Conservation (phyloP, 768 basidiomycete species). For the Holtermannia corniformis region DNA sequence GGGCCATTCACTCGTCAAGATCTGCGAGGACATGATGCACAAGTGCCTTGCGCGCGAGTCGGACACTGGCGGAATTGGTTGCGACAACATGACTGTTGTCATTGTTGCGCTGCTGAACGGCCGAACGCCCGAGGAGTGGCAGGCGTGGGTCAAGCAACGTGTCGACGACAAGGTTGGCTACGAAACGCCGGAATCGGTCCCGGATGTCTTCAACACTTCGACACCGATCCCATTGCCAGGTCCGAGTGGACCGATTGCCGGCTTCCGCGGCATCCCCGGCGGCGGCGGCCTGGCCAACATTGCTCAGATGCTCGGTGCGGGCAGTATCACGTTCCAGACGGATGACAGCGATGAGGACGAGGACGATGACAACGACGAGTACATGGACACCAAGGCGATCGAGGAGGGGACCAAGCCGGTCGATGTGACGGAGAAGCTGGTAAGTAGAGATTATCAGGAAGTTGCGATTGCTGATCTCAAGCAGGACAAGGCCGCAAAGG, state of each 20-base stretch:
- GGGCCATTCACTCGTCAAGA: slow-evolving; percentile 66
- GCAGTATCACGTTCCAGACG: slow-evolving; percentile 60
- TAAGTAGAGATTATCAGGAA: slow-evolving; percentile 5
- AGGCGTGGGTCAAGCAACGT: slow-evolving; percentile 73
- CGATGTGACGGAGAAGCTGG: slow-evolving; percentile 21
- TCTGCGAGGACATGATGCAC: slow-evolving; percentile 81
- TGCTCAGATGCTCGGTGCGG: slow-evolving; percentile 52
- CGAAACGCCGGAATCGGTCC: slow-evolving; percentile 62
- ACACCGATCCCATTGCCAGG: slow-evolving; percentile 4
- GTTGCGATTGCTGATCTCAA: not conserved
- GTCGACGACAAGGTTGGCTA: slow-evolving; percentile 68
- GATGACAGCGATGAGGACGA: slow-evolving; percentile 50
- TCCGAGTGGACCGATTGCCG: slow-evolving; percentile 6
- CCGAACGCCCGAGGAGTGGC: slow-evolving; percentile 85
- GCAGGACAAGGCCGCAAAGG: not conserved
- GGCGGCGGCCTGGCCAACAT: slow-evolving; percentile 46
- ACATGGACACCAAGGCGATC: slow-evolving; percentile 19
- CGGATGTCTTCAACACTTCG: slow-evolving; percentile 49
- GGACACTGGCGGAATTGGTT: slow-evolving; percentile 85
- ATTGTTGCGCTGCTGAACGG: slow-evolving; percentile 80
- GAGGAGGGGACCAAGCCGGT: slow-evolving; percentile 15
- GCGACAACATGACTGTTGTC: slow-evolving; percentile 97
- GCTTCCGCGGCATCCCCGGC: slow-evolving; percentile 39
- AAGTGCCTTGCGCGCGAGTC: slow-evolving; percentile 91
- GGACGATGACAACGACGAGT: slow-evolving; percentile 49